These are phyloP conservation scores for Geotrichum fermentans DNA, from an alignment of 1,139 yeast genomes.

Conservation along the genomic window DNA sequence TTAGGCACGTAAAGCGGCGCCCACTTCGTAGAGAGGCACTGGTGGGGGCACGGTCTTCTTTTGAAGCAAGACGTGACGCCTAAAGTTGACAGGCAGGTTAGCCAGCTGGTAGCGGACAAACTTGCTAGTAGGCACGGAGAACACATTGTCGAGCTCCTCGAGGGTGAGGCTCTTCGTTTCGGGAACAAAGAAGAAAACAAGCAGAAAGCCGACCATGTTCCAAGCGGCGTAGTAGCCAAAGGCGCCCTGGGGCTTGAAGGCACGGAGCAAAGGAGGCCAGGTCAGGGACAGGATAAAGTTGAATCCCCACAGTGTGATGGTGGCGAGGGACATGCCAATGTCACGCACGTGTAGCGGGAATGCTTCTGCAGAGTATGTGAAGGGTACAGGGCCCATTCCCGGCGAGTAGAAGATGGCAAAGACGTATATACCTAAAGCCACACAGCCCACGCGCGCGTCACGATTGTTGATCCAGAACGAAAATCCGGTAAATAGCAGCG, in stretches of 20 bases:
- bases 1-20: neutral
- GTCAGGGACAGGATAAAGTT: constrained; percentile 75
- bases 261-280: constrained; percentile 67
- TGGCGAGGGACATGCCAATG: constrained; percentile 79
- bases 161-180: constrained; percentile 57
- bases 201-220: constrained; percentile 60
- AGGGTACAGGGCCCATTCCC: constrained; percentile 89
- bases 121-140: constrained; percentile 36
- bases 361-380: constrained; percentile 83
- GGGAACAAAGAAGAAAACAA: constrained; percentile 51
- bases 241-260: constrained; percentile 76
- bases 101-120: constrained; percentile 37
- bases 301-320: constrained; percentile 83
- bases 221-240: constrained; percentile 88
- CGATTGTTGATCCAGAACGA: constrained; percentile 63
- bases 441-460: constrained; percentile 58
- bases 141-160: constrained; percentile 53
- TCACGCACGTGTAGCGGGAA: constrained; percentile 83
- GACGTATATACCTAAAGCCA: constrained; percentile 67
- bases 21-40: constrained; percentile 19
- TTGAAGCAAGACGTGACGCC: constrained; percentile 24
- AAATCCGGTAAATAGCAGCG: constrained; percentile 67
- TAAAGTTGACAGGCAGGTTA: constrained; percentile 33
- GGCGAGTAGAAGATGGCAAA: constrained; percentile 73
- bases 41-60: constrained; percentile 26